Evolutionary conservation across 108 stramenopile genomes (phyloP).

Genomic region (Epithemia pelagica): DNA sequence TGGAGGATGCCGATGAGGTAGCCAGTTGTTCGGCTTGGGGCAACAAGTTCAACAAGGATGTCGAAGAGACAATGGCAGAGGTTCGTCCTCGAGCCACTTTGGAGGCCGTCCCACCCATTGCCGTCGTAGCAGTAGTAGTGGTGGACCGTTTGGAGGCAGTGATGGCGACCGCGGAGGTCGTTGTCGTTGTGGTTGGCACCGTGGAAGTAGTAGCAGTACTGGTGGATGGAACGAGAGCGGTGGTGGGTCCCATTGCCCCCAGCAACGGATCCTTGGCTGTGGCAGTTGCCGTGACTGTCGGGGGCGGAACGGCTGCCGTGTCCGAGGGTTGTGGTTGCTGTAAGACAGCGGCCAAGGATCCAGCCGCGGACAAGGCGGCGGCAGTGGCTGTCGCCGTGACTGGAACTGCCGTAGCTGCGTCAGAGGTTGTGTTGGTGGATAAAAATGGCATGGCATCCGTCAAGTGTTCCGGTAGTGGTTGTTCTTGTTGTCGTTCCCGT

Average conservation of each 20-base stretch:
- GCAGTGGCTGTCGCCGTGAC: background rate
- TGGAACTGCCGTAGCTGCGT: background rate
- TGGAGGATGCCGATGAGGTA: slow-evolving; percentile 12
- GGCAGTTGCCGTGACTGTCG: background rate
- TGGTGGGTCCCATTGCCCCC: too few relatives aligned
- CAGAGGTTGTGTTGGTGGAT: background rate
- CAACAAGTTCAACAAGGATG: slow-evolving; percentile 44
- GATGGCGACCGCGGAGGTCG: background rate
- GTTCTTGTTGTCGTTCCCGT: slow-evolving; percentile 24
- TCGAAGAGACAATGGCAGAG: slow-evolving; percentile 27
- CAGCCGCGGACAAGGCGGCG: too few relatives aligned
- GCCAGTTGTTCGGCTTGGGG: slow-evolving; percentile 51
- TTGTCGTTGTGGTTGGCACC: background rate
- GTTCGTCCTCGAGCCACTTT: slow-evolving; percentile 29
- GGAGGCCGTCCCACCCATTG: slow-evolving; percentile 20
- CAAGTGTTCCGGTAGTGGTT: slow-evolving; percentile 1
- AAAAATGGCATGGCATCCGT: background rate
- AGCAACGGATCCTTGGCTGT: background rate
- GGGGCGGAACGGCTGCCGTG: background rate
- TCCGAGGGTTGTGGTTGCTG: slow-evolving; percentile 9
- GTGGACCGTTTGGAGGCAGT: background rate
- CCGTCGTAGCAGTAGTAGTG: background rate
- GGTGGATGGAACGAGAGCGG: background rate
- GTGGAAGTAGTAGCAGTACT: background rate
- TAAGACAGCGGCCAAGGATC: background rate